Evolutionary conservation across 768 basidiomycete genomes (phyloP).

Genomic region (Suillus ampliporus): DNA sequence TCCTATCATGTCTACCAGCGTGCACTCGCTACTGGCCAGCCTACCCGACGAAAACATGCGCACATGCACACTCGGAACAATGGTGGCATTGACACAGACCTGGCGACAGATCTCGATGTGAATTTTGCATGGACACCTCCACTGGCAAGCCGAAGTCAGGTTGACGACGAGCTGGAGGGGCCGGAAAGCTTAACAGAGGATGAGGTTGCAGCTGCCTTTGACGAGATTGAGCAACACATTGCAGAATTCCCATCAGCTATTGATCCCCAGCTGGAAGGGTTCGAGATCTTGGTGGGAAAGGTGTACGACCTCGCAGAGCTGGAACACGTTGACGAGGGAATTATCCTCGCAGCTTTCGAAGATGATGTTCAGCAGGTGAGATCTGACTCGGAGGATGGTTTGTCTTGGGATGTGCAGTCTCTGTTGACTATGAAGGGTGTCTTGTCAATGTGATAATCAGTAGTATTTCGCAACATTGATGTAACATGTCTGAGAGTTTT

Average conservation of each 20-base stretch:
- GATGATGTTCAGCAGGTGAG: background rate
- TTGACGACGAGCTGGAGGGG: background rate
- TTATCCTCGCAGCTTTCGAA: background rate
- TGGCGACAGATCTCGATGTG: background rate
- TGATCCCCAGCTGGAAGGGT: background rate
- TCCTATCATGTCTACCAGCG: constrained; percentile 2
- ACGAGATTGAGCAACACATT: background rate
- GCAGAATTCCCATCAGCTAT: background rate
- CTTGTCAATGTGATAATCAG: too few species aligned
- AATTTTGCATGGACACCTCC: constrained; percentile 7
- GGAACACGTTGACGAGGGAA: background rate
- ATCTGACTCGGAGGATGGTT: background rate
- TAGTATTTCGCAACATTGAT: background rate
- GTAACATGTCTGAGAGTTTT: too few species aligned
- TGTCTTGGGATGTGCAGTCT: too few species aligned
- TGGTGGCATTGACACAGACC: constrained; percentile 20
- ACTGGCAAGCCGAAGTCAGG: background rate
- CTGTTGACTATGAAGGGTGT: too few species aligned
- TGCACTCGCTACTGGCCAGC: constrained; percentile 10
- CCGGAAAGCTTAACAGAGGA: background rate
- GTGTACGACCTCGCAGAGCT: constrained; percentile 1
- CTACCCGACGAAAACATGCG: constrained; percentile 18
- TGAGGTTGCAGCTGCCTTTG: background rate
- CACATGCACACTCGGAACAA: constrained; percentile 27
- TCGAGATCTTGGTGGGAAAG: background rate